Percentiles rank a stretch among this genome's conserved stretches.
phyloP scores from a whole-genome alignment of 805 yeast genomes.

The Nakazawaea sp. region DNA sequence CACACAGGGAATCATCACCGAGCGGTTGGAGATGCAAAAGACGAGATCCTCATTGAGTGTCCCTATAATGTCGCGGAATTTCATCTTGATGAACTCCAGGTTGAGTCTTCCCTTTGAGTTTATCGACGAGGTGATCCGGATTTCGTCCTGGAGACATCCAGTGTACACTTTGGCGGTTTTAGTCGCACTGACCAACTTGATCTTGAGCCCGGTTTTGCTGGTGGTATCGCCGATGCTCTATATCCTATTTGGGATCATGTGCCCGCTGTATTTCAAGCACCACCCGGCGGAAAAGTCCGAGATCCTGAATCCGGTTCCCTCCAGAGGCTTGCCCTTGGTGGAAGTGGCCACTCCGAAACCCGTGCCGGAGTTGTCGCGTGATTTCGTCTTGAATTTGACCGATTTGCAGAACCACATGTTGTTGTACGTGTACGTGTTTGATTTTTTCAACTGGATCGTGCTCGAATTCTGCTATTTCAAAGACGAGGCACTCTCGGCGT shows the following conservation, averaged over 20 bases:
- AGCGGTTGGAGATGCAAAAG: constrained; percentile 54
- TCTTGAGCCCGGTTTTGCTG: constrained; percentile 55
- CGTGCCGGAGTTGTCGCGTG: constrained; percentile 71
- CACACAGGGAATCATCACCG: constrained; percentile 32
- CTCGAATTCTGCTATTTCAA: constrained; percentile 55
- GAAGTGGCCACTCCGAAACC: constrained; percentile 55
- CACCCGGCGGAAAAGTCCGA: constrained; percentile 54
- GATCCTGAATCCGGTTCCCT: constrained; percentile 34
- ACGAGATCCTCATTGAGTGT: constrained; percentile 65
- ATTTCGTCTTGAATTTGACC: constrained; percentile 70
- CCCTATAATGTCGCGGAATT: constrained; percentile 61
- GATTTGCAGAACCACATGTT: constrained; percentile 81
- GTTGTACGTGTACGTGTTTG: constrained; percentile 56
- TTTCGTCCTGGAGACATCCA: constrained; percentile 62
- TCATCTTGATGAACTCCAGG: constrained; percentile 56
- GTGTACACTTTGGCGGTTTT: constrained; percentile 53
- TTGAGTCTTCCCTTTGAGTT: constrained; percentile 53
- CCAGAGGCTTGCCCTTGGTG: constrained; percentile 44
- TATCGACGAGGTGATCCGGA: constrained; percentile 47
- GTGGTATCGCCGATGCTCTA: constrained; percentile 48
- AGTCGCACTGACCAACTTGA: constrained; percentile 30
- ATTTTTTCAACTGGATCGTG: constrained; percentile 41
- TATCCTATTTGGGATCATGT: constrained; percentile 47
- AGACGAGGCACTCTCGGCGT: constrained; percentile 52
- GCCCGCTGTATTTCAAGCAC: constrained; percentile 55